A percentile compares a stretch with the other conserved stretches of the same genome.
phyloP scores from a whole-genome alignment of 192 early-diverging fungal genomes.

The Cetraspora pellucida region DNA sequence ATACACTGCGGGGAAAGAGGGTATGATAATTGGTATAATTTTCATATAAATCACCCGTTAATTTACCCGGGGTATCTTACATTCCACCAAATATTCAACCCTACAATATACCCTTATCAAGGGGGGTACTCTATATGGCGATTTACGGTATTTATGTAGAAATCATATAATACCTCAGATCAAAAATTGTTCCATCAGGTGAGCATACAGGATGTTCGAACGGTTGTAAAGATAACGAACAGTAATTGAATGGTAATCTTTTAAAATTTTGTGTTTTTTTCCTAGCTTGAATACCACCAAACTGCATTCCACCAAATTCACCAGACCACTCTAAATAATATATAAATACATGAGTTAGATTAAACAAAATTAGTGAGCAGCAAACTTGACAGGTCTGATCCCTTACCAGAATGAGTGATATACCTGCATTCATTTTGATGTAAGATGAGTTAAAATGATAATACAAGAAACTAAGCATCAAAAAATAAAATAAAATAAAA shows the following conservation, averaged over 20 bases:
- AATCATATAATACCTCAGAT: constrained; percentile 56
- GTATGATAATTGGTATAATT: too few relatives aligned
- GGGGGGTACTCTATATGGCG: too few relatives aligned
- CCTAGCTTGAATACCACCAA: constrained; percentile 67
- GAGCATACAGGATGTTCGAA: constrained; percentile 87
- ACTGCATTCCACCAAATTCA: constrained; percentile 59
- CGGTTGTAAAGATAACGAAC: constrained; percentile 88
- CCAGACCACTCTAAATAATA: constrained; percentile 48
- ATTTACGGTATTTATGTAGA: background rate
- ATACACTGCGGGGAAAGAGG: too few relatives aligned
- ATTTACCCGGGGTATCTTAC: too few relatives aligned
- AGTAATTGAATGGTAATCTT: constrained; percentile 80
- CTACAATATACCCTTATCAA: too few relatives aligned
- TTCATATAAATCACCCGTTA: too few relatives aligned
- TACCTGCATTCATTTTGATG: constrained; percentile 4
- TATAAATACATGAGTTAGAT: background rate
- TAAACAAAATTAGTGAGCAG: background rate
- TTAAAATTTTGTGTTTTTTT: constrained; percentile 63
- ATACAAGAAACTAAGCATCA: background rate
- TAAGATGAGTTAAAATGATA: background rate
- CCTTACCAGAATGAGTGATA: constrained; percentile 33
- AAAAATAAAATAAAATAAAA: background rate
- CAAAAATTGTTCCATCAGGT: constrained; percentile 85
- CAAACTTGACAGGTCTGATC: background rate
- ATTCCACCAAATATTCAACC: too few relatives aligned